Evolutionary conservation across 306 rosid genomes (phyloP).

Genomic region (Benincasa hispida): DNA sequence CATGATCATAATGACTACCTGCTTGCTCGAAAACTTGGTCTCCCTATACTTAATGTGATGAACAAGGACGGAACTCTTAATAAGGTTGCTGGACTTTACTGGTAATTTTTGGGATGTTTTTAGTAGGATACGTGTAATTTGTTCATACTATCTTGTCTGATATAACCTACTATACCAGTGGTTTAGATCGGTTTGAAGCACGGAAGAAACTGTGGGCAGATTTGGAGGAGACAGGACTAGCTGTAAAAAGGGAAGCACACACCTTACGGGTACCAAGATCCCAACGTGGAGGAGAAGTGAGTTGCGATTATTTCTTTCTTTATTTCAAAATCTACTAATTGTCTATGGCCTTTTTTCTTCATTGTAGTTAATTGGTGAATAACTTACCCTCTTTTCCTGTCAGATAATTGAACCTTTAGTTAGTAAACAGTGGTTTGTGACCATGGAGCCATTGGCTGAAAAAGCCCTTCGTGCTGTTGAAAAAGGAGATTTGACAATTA

Average conservation of each 20-base stretch:
- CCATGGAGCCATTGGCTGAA: conserved; percentile 89
- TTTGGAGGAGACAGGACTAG: conserved; percentile 80
- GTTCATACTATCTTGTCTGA: conserved; percentile 13
- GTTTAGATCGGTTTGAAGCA: conserved; percentile 94
- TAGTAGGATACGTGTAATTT: conserved; percentile 7
- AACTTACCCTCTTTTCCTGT: conserved; percentile 15
- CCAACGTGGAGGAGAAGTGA: conserved; percentile 99
- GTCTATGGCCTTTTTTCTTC: not conserved
- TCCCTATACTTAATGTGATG: conserved; percentile 94
- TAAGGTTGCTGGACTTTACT: conserved; percentile 73
- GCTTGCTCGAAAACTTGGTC: conserved; percentile 92
- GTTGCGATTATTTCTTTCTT: conserved; percentile 9
- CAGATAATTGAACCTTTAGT: conserved; percentile 93
- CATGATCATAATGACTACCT: conserved; percentile 94
- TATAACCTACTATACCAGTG: conserved; percentile 34
- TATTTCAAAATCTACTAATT: not conserved
- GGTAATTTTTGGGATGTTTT: conserved; percentile 27
- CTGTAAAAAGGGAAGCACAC: conserved; percentile 81
- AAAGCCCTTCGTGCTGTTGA: conserved; percentile 78
- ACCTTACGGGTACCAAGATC: conserved; percentile 90
- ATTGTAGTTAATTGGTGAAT: not conserved
- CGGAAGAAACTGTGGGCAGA: conserved; percentile 89
- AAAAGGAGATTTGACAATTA: conserved; percentile 64
- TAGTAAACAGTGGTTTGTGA: conserved; percentile 97
- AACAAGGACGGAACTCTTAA: conserved; percentile 96